These are phyloP conservation scores for Yamadazyma sp. DNA, from an alignment of 805 yeast genomes.

Conservation along the genomic window DNA sequence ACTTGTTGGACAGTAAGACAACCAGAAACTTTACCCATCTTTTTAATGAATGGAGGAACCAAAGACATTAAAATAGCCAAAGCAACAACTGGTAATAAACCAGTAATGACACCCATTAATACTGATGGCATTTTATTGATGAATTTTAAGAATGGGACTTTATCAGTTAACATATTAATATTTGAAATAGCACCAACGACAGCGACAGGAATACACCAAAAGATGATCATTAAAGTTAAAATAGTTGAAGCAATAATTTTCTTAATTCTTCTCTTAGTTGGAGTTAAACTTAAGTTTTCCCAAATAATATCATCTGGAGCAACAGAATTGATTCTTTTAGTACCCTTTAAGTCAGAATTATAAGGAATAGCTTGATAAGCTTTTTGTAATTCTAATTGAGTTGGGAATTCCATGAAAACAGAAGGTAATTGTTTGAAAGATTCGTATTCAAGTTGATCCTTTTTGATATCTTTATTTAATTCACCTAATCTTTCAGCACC, in stretches of 20 bases:
- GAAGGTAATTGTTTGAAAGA: constrained; percentile 56
- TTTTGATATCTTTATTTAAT: constrained; percentile 61
- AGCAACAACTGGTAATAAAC: constrained; percentile 65
- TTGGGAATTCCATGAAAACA: constrained; percentile 76
- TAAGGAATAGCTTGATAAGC: constrained; percentile 81
- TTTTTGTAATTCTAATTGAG: constrained; percentile 83
- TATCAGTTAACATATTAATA: constrained; percentile 55
- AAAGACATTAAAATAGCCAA: constrained; percentile 64
- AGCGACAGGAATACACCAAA: constrained; percentile 78
- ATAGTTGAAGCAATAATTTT: constrained; percentile 58
- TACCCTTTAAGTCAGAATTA: constrained; percentile 44
- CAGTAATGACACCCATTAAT: constrained; percentile 63
- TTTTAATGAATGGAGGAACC: constrained; percentile 62
- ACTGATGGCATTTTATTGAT: constrained; percentile 52
- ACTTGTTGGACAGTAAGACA: constrained; percentile 65
- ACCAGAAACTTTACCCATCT: constrained; percentile 74
- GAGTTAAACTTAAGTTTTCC: constrained; percentile 65
- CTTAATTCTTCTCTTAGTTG: constrained; percentile 56
- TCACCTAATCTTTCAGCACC: constrained; percentile 65
- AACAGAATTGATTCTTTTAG: constrained; percentile 55
- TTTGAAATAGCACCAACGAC: constrained; percentile 75
- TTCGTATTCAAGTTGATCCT: constrained; percentile 53
- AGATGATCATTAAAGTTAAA: constrained; percentile 56
- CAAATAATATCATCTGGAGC: constrained; percentile 84
- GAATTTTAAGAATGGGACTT: constrained; percentile 50